Evolutionary conservation across 78 protist species (phyloP), one percentile per base, ranked within the genome.

Genomic region (Tieghemostelium lacteum): DNA sequence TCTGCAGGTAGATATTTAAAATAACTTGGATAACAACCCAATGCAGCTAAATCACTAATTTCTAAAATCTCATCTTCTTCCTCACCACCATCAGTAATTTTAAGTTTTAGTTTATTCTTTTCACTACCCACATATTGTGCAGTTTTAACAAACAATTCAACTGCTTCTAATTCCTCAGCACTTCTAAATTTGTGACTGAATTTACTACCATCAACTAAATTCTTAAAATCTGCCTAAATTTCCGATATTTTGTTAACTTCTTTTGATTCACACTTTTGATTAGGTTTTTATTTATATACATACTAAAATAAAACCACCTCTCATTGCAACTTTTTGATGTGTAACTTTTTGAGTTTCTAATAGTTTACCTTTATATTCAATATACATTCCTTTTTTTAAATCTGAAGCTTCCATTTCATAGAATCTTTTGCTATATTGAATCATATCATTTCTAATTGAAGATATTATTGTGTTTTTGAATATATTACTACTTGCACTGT

Each of bases 291-390:
- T 12, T 49, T 16, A 6, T 33, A n/a, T n/a, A 50, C 28, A 26
- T 71, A 71, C 76, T 1, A 77, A 49, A n/a, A 77, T 77, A 39
- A 64, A 77, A 77, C 87, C 87, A 77, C 87, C 87, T 64, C 87
- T 77, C 87, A 77, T 77, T 34, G 87, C 87, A 0, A 77, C 87
- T 26, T 77, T 77, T 65, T 77, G 87, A 80, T 80, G 88, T 40
- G 33, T 33, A 5, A 67, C 66, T 57, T 80, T 80, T 57, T 37
- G 31, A 24, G 73, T 67, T 55, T 39, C 54, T 7, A 80, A 67
- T 39, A 60, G 19, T 33, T 80, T 80, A 19, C 49, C 45, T 42
- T 80, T 80, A 22, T 66, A 17, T 67, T 80, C 88, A 10, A 80
- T 80, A 19, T 34, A 31, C 26, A 67, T 39, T 54, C 88, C 88